Evolutionary conservation across 257 asterid genomes (phyloP), one percentile per base, ranked within the genome.

Genomic region (Henckelia pumila): DNA sequence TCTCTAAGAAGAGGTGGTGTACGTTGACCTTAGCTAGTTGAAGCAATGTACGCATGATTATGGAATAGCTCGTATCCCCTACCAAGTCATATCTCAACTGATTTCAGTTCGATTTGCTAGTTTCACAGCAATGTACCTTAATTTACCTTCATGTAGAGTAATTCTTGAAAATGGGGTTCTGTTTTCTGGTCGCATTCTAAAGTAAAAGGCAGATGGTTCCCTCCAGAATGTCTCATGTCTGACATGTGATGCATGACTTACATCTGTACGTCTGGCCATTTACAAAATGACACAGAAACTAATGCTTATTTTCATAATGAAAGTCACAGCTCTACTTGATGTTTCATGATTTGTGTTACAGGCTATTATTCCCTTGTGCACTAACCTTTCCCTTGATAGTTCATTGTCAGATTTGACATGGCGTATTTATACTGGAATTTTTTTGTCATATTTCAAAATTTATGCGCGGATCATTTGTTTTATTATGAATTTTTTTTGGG

Each of bases 91-190:
- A 14, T 55, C 40, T 25, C 61, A 26, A 47, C 61, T 67, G 28
- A 53, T 19, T 56, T 8, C 19, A 13, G 37, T 49, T n/a, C 3
- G 21, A 25, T 63, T 35, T 6, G 6, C 21, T 63, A 6, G 35
- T 53, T 66, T 64, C 59, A 44, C 49, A 52, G 19, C 32, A 56
- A 26, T 22, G 59, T 32, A 58, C 59, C 67, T 56, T 35, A 21
- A 30, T 32, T 59, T 24, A 29, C 28, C 29, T 11, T 63, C 26
- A 29, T 44, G 61, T 49, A 44, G 52, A 49, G 16, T 64, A 37
- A 23, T 21, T 14, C 26, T 23, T 13, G 47, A 35, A 25, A 50
- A 30, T 68, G 24, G 16, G 30, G 56, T 55, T 63, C 64, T 35
- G 60, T 20, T 63, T 55, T 32, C 17, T 16, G 13, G 58, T 28